A percentile compares a stretch with the other conserved stretches of the same genome.
Evolutionary conservation across 352 stramenopile species (phyloP).

Genomic region (Globisporangium iwayamae): DNA sequence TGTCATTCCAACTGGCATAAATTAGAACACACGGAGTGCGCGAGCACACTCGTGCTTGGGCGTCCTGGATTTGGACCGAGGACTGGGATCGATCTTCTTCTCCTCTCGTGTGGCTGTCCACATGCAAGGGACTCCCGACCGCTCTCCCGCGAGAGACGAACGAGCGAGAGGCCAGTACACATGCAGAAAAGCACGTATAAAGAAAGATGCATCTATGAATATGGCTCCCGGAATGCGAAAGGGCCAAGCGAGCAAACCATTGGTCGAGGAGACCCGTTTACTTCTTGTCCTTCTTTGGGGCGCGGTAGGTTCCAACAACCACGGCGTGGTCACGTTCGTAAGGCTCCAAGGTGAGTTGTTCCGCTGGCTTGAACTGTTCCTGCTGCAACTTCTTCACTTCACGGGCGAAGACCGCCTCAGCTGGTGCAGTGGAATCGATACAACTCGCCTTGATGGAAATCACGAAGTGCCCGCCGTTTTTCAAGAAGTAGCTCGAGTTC

Average conservation of each 20-base stretch:
- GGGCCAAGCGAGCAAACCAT: conserved; percentile 14
- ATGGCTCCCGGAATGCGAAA: conserved; percentile 16
- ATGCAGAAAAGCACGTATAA: conserved; percentile 9
- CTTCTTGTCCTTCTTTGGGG: conserved; percentile 93
- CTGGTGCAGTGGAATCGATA: conserved; percentile 98
- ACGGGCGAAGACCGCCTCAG: conserved; percentile 97
- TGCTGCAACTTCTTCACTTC: conserved; percentile 98
- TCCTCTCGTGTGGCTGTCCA: conserved; percentile 1
- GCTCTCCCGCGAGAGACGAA: not conserved
- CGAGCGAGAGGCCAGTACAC: not conserved
- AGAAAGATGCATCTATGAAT: conserved; percentile 23
- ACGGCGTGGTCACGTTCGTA: conserved; percentile 99
- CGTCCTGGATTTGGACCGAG: conserved; percentile 9
- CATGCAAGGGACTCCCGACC: not conserved
- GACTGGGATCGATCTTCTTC: conserved; percentile 7
- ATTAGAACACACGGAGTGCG: conserved; percentile 15
- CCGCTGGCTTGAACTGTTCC: conserved; percentile 98
- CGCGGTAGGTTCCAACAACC: conserved; percentile 96
- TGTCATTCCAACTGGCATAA: conserved; percentile 23
- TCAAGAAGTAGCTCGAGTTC: conserved; percentile 99
- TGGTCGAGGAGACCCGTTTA: conserved; percentile 20
- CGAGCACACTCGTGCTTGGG: conserved; percentile 1
- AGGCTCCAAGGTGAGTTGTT: conserved; percentile 99
- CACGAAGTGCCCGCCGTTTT: conserved; percentile 99
- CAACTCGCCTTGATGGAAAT: conserved; percentile 99